Evolutionary conservation across 345 rosid species (phyloP).

Genomic region (Hypericum perforatum): DNA sequence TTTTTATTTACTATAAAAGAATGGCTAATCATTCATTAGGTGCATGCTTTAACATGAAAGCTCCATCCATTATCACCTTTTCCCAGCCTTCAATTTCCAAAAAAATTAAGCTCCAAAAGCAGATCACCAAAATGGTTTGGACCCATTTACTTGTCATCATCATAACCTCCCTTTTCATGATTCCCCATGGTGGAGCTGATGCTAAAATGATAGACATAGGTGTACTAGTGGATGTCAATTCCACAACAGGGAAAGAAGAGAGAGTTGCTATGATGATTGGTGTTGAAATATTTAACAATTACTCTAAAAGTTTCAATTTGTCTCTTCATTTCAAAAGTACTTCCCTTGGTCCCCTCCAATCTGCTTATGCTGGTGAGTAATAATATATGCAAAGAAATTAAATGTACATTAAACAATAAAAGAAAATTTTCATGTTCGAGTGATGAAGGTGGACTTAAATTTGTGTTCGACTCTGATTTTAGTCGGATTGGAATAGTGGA

Average conservation of each 20-base stretch:
- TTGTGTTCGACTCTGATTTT: not conserved
- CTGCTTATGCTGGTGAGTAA: constrained; percentile 30
- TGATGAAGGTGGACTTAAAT: not conserved
- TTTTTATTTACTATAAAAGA: too few relatives aligned
- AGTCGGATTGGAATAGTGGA: too few relatives aligned
- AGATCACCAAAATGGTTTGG: not conserved
- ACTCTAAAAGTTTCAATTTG: constrained; percentile 13
- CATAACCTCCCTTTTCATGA: not conserved
- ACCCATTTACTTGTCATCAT: constrained; percentile 6
- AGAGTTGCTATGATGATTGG: constrained; percentile 36
- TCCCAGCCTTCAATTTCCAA: too few relatives aligned
- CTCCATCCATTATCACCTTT: too few relatives aligned
- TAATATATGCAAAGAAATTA: too few relatives aligned
- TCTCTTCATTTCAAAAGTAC: constrained; percentile 24
- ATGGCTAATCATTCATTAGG: too few relatives aligned
- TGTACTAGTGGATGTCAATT: constrained; percentile 28
- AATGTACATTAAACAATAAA: too few relatives aligned
- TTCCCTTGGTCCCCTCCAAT: constrained; percentile 18
- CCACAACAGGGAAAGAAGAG: constrained; percentile 30
- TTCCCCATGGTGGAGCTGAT: constrained; percentile 15
- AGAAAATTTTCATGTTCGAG: not conserved
- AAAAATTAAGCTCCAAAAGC: too few relatives aligned
- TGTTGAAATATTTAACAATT: constrained; percentile 19
- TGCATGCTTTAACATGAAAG: too few relatives aligned
- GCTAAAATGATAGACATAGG: constrained; percentile 24